Evolutionary conservation across 805 yeast genomes (phyloP).

Genomic region (Saccharomycopsis fibuligera): DNA sequence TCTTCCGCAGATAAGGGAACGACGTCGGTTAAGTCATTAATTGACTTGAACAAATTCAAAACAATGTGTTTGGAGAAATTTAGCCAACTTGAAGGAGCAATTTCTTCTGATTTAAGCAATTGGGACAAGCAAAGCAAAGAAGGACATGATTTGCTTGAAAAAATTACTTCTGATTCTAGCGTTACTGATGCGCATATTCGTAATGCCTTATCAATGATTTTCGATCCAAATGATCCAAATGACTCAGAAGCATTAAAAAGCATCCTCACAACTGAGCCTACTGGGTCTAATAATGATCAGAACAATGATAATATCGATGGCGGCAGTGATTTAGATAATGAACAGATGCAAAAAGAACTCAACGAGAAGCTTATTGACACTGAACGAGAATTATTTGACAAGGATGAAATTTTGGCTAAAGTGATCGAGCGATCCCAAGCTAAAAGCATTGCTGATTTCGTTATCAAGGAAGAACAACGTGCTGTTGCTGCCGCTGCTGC

Average conservation of each 20-base stretch:
- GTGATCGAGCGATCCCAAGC: conserved; percentile 30
- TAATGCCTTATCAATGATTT: background rate
- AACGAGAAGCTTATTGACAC: conserved; percentile 18
- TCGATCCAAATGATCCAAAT: background rate
- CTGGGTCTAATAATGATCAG: conserved; percentile 24
- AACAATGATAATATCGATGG: conserved; percentile 29
- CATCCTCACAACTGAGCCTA: too few relatives aligned
- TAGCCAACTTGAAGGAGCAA: background rate
- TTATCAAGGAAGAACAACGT: conserved; percentile 25
- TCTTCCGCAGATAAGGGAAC: background rate
- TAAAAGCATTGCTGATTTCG: conserved; percentile 30
- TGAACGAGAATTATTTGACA: conserved; percentile 21
- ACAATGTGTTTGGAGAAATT: background rate
- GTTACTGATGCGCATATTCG: conserved; percentile 4
- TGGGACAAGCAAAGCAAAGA: background rate
- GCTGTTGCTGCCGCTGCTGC: background rate
- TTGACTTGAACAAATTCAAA: background rate
- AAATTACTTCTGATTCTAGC: background rate
- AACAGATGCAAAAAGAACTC: conserved; percentile 22
- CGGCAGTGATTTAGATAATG: conserved; percentile 21
- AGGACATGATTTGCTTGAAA: background rate
- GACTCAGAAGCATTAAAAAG: conserved; percentile 4
- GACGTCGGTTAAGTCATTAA: background rate
- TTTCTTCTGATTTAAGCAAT: background rate
- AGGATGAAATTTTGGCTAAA: conserved; percentile 9